Percentiles rank a stretch among this genome's conserved stretches.
These are phyloP conservation scores for Colletotrichum camelliae DNA, from an alignment of 2,329 filamentous ascomycete species.

Conservation along the genomic window DNA sequence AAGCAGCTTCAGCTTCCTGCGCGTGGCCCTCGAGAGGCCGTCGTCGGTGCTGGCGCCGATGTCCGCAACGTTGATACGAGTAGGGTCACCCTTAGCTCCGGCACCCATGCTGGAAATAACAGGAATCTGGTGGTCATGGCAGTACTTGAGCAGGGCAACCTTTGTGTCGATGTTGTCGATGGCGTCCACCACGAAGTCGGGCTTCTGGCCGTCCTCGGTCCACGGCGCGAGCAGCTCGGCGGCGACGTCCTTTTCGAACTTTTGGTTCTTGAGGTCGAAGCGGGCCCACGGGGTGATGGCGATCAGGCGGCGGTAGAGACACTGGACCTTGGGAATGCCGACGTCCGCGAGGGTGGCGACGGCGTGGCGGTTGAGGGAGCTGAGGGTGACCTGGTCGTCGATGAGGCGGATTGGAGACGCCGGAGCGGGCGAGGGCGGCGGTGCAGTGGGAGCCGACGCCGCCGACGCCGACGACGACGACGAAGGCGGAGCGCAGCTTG, in stretches of 20 bases:
- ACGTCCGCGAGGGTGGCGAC: constrained; percentile 94
- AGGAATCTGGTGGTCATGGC: constrained; percentile 75
- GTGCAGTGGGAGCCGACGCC: constrained; percentile 94
- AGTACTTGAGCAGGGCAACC: constrained; percentile 88
- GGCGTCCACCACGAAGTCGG: constrained; percentile 92
- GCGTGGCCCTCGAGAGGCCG: constrained; percentile 82
- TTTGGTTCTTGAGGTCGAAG: constrained; percentile 85
- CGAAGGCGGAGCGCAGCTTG: constrained; percentile 80
- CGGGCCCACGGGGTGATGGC: constrained; percentile 91
- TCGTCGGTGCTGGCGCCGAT: constrained; percentile 90
- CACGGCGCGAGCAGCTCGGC: constrained; percentile 71
- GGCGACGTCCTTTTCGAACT: constrained; percentile 76
- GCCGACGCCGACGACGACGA: constrained; percentile 91
- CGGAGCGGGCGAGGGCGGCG: constrained; percentile 85
- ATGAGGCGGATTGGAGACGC: constrained; percentile 89
- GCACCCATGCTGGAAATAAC: constrained; percentile 97
- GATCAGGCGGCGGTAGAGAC: constrained; percentile 78
- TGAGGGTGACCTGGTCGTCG: constrained; percentile 96
- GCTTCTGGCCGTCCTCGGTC: constrained; percentile 63
- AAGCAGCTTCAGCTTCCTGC: constrained; percentile 76
- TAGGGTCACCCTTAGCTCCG: constrained; percentile 88
- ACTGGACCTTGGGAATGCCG: constrained; percentile 89
- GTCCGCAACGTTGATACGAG: constrained; percentile 86
- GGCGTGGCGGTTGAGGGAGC: constrained; percentile 93
- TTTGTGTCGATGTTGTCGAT: constrained; percentile 99